Conservation (phyloP, 148 eudicot species). For the Rheum nobile region DNA sequence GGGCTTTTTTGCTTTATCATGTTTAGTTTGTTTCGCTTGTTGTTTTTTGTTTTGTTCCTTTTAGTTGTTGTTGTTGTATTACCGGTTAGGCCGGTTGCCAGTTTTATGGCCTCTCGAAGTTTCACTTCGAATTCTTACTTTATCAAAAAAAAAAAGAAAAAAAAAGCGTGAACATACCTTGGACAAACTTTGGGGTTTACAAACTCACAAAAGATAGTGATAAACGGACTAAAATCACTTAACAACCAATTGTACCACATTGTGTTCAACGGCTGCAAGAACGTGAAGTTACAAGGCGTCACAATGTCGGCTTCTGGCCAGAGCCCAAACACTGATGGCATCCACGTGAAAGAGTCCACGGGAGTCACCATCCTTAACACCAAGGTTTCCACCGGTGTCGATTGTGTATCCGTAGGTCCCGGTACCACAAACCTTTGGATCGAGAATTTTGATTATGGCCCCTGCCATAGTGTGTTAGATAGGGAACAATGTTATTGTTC, state of each 20-base stretch:
- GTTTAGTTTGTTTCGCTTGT: too few relatives aligned
- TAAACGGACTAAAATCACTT: background rate
- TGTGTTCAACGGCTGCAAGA: background rate
- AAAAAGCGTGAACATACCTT: too few relatives aligned
- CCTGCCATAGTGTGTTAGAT: constrained; percentile 2
- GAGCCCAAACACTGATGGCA: constrained; percentile 5
- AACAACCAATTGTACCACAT: background rate
- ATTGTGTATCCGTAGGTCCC: background rate
- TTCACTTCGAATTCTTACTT: too few relatives aligned
- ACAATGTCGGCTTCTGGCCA: background rate
- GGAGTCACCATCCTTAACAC: constrained; percentile 4
- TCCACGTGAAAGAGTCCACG: background rate
- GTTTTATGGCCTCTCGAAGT: too few relatives aligned
- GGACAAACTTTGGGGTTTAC: background rate
- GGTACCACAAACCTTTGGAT: background rate
- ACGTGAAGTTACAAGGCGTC: background rate
- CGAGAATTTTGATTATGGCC: background rate
- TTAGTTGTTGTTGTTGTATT: too few relatives aligned
- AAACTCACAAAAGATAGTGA: background rate
- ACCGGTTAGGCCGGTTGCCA: too few relatives aligned
- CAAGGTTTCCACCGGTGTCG: constrained; percentile 8
- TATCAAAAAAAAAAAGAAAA: too few relatives aligned
- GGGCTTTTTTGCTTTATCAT: too few relatives aligned
- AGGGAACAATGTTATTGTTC: too few relatives aligned
- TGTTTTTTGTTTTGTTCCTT: too few relatives aligned